Evolutionary conservation across 1,284 basidiomycete genomes (phyloP).

Genomic region (Ustilago xerochloae): DNA sequence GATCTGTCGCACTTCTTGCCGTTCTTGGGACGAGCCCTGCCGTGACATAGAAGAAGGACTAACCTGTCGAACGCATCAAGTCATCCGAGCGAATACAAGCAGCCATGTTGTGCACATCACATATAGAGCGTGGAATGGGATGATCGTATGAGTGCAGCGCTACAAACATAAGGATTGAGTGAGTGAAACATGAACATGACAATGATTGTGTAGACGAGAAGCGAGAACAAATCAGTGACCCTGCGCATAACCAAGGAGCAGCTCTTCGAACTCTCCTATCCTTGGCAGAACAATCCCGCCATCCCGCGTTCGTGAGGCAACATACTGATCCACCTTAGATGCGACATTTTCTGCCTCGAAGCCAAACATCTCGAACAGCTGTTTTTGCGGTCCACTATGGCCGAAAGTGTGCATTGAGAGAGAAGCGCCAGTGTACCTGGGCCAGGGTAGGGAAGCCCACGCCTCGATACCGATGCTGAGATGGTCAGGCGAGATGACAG

Average conservation of each 20-base stretch:
- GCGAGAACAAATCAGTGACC: slow-evolving; percentile 14
- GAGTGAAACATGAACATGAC: too few species aligned
- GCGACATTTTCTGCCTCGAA: slow-evolving; percentile 76
- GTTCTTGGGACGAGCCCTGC: too few species aligned
- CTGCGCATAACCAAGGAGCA: slow-evolving; percentile 10
- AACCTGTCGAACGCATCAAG: too few species aligned
- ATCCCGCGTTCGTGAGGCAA: neutral
- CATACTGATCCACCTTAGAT: slow-evolving; percentile 76
- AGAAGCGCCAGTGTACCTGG: slow-evolving; percentile 53
- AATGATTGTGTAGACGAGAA: too few species aligned
- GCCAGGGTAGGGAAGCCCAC: slow-evolving; percentile 69
- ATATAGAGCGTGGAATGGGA: too few species aligned
- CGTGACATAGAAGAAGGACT: too few species aligned
- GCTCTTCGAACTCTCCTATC: slow-evolving; percentile 17
- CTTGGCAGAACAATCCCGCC: slow-evolving; percentile 1
- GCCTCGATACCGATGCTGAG: slow-evolving; percentile 91
- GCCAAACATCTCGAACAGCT: slow-evolving; percentile 76
- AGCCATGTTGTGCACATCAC: too few species aligned
- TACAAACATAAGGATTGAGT: too few species aligned
- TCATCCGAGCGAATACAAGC: too few species aligned
- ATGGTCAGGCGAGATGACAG: slow-evolving; percentile 84
- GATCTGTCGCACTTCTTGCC: slow-evolving; percentile 4
- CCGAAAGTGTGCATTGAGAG: slow-evolving; percentile 70
- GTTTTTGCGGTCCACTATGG: slow-evolving; percentile 85
- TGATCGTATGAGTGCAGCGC: too few species aligned